Conservation (phyloP, 306 rosid genomes). For the Castanopsis chinensis region DNA sequence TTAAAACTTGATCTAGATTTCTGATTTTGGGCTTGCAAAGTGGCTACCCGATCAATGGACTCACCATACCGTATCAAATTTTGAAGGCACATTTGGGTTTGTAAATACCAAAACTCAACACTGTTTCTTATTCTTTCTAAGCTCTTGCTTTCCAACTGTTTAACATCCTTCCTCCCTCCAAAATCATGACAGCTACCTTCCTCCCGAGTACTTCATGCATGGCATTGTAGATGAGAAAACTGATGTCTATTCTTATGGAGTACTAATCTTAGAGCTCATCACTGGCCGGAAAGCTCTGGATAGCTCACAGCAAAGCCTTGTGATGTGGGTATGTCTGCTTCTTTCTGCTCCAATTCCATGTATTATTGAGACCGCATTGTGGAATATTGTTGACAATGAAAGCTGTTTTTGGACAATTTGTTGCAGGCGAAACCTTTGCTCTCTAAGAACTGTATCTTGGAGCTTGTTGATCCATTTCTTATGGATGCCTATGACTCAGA, state of each 20-base stretch:
- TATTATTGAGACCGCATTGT: not conserved
- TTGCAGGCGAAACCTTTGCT: slow-evolving; percentile 90
- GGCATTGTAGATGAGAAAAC: slow-evolving; percentile 98
- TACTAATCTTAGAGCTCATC: slow-evolving; percentile 80
- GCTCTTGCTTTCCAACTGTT: slow-evolving; percentile 2
- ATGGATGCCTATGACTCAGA: slow-evolving; percentile 44
- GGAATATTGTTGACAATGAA: slow-evolving; percentile 8
- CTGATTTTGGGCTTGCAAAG: slow-evolving; percentile 95
- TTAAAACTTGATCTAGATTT: slow-evolving; percentile 57
- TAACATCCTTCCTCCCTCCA: slow-evolving; percentile 11
- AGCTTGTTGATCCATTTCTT: slow-evolving; percentile 70
- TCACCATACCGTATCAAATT: slow-evolving; percentile 81
- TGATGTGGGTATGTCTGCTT: slow-evolving; percentile 82
- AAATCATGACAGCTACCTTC: slow-evolving; percentile 76
- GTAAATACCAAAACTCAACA: slow-evolving; percentile 30
- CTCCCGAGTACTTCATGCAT: slow-evolving; percentile 99
- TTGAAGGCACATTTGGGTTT: slow-evolving; percentile 99
- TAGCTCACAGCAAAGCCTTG: slow-evolving; percentile 83
- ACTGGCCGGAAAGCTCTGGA: slow-evolving; percentile 91
- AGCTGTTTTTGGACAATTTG: not conserved
- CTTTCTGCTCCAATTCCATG: not conserved
- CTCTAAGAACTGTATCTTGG: slow-evolving; percentile 37
- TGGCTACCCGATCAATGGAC: slow-evolving; percentile 99
- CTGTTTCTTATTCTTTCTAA: not conserved
- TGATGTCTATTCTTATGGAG: slow-evolving; percentile 92